Evolutionary conservation across 2,329 filamentous ascomycete species (phyloP), one percentile per base, ranked within the genome.

Genomic region (Trichophaea hybrida): DNA sequence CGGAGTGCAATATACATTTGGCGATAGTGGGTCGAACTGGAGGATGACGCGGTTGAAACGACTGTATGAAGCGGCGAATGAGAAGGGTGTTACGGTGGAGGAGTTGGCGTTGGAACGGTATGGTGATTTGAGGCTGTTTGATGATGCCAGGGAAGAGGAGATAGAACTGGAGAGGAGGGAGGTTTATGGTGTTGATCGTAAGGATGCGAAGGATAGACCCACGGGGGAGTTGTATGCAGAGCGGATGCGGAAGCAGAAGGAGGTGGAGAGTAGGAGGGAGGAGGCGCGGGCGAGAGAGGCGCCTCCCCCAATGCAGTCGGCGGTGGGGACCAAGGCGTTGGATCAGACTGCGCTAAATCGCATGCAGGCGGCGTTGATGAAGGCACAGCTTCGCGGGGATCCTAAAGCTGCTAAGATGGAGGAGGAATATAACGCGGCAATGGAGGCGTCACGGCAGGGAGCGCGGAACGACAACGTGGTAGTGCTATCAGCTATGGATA

Each of bases 281-380:
- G 72, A 56, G 64, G 72, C 65, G 68, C 69, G 67, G 70, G 69
- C 65, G 69, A 73, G 62, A 64, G 67, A 57, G 69, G 66, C 71
- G 40, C 55, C 64, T 37, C 64, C 73, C 1, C 65, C 71, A 34
- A 65, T 71, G 15, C 82, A 88, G 68, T 69, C 72, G 53, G 73
- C 75, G n/a, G 70, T 74, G 2, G 72, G 73, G 6, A 77, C 77
- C 0, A 75, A 77, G 15, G 73, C 72, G 10, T 72, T 94, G 17
- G 86, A 94, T 67, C 82, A 86, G 69, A 93, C 88, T 0, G 77
- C 83, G 0, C 76, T 98, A 58, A 98, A 98, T 72, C 83, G 87
- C 62, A 79, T 98, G 54, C 90, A 91, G 65, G 93, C 93, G 0
- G 86, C 93, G 69, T 84, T 97, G 77, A 91, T 98, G 85, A 96